Percentiles rank a stretch among this genome's conserved stretches.
Evolutionary conservation across 1,139 yeast genomes (phyloP).

Genomic region (Casaregolazyma suthepensis): DNA sequence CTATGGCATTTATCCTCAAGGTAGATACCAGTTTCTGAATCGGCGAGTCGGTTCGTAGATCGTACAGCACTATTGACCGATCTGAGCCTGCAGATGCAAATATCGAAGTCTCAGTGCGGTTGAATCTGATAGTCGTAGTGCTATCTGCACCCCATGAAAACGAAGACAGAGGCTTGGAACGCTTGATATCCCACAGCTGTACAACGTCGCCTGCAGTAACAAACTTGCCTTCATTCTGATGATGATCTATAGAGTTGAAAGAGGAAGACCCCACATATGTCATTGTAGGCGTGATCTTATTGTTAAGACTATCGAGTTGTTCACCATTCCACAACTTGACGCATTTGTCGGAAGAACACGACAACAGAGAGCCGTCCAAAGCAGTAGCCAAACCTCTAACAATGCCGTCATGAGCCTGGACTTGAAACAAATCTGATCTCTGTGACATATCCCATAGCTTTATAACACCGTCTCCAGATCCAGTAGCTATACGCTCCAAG

Average conservation of each 20-base stretch:
- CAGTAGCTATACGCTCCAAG: slow-evolving; percentile 76
- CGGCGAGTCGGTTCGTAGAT: slow-evolving; percentile 86
- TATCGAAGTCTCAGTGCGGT: slow-evolving; percentile 82
- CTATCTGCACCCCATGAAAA: slow-evolving; percentile 97
- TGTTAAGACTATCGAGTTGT: slow-evolving; percentile 10
- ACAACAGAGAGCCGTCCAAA: slow-evolving; percentile 57
- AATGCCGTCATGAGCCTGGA: slow-evolving; percentile 87
- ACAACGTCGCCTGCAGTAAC: slow-evolving; percentile 91
- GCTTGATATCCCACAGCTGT: slow-evolving; percentile 80
- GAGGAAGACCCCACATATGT: slow-evolving; percentile 82
- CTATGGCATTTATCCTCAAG: slow-evolving; percentile 75
- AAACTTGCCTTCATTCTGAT: slow-evolving; percentile 62
- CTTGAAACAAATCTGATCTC: slow-evolving; percentile 66
- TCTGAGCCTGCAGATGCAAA: slow-evolving; percentile 91
- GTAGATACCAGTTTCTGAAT: slow-evolving; percentile 82
- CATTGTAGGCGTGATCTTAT: slow-evolving; percentile 38
- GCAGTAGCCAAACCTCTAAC: slow-evolving; percentile 84
- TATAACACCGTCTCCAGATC: slow-evolving; percentile 91
- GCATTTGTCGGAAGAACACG: slow-evolving; percentile 90
- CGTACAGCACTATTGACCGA: slow-evolving; percentile 84
- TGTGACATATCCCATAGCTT: slow-evolving; percentile 87
- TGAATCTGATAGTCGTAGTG: slow-evolving; percentile 73
- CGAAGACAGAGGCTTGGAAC: slow-evolving; percentile 71
- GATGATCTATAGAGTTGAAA: slow-evolving; percentile 83
- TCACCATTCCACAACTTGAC: slow-evolving; percentile 70